A percentile compares a stretch with the other conserved stretches of the same genome.
These are phyloP conservation scores for Syzygium aqueum DNA, from an alignment of 345 rosid genomes.

Conservation along the genomic window DNA sequence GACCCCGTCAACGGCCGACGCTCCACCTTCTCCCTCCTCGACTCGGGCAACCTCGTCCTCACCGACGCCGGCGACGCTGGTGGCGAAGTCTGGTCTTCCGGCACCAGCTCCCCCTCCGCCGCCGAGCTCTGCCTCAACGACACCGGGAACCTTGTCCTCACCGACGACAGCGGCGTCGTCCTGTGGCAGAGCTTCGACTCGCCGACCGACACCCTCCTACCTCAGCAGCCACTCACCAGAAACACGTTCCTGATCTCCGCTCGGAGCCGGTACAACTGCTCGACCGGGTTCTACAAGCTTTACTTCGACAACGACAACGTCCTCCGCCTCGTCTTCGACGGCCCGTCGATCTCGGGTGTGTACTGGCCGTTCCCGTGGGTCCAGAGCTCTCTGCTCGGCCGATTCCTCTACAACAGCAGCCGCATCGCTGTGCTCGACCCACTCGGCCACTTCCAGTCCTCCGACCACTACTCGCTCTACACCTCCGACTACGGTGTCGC, in stretches of 20 bases:
- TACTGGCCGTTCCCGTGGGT: conserved; percentile 16
- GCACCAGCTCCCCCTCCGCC: neutral
- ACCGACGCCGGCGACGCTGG: conserved; percentile 8
- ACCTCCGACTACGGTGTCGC: conserved; percentile 17
- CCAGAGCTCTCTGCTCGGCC: neutral
- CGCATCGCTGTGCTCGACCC: conserved; percentile 11
- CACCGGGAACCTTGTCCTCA: conserved; percentile 19
- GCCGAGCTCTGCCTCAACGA: conserved; percentile 3
- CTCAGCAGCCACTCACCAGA: conserved; percentile 17
- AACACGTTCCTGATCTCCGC: conserved; percentile 14
- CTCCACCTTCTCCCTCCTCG: conserved; percentile 14
- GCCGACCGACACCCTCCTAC: conserved; percentile 38
- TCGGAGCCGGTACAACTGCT: conserved; percentile 14
- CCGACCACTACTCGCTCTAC: conserved; percentile 6
- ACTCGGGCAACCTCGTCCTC: conserved; percentile 6
- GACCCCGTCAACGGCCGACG: conserved; percentile 23
- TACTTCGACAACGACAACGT: conserved; percentile 14
- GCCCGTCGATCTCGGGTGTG: conserved; percentile 8
- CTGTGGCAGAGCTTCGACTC: conserved; percentile 25
- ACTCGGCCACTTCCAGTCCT: conserved; percentile 13
- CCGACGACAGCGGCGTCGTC: neutral
- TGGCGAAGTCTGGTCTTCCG: conserved; percentile 8
- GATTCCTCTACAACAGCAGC: conserved; percentile 14
- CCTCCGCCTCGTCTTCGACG: conserved; percentile 13
- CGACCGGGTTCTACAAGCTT: conserved; percentile 16